A percentile compares a stretch with the other conserved stretches of the same genome.
These are phyloP conservation scores for Tuber microsphaerosporum DNA, from an alignment of 495 filamentous ascomycete species.

Conservation along the genomic window DNA sequence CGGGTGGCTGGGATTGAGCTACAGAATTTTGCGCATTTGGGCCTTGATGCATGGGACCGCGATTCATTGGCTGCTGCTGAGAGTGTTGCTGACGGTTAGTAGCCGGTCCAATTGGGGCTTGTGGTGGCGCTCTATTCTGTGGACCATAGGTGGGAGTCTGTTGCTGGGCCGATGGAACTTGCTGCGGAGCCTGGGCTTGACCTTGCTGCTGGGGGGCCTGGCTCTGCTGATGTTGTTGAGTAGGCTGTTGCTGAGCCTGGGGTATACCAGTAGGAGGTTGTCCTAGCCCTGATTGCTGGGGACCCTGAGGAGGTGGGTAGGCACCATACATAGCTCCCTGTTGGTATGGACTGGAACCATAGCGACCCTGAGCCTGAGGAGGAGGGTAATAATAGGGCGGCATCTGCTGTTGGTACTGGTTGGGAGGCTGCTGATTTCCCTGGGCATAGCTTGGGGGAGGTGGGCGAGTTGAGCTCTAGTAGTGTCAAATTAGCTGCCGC, in stretches of 20 bases:
- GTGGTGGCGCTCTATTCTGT: constrained; percentile 48
- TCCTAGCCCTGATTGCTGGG: constrained; percentile 28
- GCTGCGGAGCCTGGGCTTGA: constrained; percentile 43
- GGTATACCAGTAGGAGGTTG: constrained; percentile 20
- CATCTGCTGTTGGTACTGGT: constrained; percentile 33
- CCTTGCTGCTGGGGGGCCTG: constrained; percentile 14
- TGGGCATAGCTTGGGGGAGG: constrained; percentile 28
- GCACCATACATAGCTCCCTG: constrained; percentile 38
- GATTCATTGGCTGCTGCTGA: constrained; percentile 38
- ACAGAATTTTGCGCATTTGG: constrained; percentile 36
- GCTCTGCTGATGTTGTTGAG: constrained; percentile 14
- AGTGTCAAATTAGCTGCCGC: constrained; percentile 9
- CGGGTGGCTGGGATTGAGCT: constrained; percentile 33
- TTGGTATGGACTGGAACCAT: constrained; percentile 36
- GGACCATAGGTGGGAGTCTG: constrained; percentile 13
- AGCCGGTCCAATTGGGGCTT: constrained; percentile 52
- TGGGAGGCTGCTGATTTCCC: constrained; percentile 28
- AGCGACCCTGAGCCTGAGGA: constrained; percentile 34
- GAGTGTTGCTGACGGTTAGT: constrained; percentile 41
- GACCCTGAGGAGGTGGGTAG: constrained; percentile 31
- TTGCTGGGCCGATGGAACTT: constrained; percentile 42
- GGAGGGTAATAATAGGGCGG: constrained; percentile 33
- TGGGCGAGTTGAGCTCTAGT: constrained; percentile 37
- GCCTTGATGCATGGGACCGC: constrained; percentile 14
- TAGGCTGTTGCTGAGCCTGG: constrained; percentile 25